Percentiles rank a stretch among this genome's conserved stretches.
Conservation (phyloP, 768 basidiomycete species). For the Pleurotus cornucopiae region DNA sequence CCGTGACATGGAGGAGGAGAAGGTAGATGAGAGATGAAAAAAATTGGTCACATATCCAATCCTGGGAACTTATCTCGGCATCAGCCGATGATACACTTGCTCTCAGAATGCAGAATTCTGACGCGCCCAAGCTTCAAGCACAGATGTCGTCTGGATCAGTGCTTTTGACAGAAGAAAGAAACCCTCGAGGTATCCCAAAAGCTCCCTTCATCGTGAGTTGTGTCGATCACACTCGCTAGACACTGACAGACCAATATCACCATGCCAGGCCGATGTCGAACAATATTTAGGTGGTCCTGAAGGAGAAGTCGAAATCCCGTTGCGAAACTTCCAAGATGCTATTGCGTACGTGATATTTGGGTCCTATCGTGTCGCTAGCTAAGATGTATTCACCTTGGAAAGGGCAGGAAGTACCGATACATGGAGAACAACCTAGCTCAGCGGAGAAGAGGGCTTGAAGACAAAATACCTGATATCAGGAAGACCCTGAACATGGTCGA, state of each 20-base stretch:
- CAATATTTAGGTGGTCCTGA: constrained; percentile 80
- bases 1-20: constrained; percentile 56
- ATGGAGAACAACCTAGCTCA: constrained; percentile 89
- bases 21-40: constrained; percentile 3
- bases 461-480: constrained; percentile 94
- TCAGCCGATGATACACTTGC: too few relatives aligned
- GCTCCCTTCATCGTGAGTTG: constrained; percentile 87
- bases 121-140: not conserved
- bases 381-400: constrained; percentile 25
- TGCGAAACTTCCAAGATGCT: constrained; percentile 86
- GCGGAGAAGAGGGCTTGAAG: constrained; percentile 73
- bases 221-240: not conserved
- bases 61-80: not conserved
- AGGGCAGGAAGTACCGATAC: constrained; percentile 92
- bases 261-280: constrained; percentile 73
- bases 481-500: constrained; percentile 91
- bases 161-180: constrained; percentile 49
- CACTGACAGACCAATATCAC: not conserved
- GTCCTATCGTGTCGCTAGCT: constrained; percentile 11
- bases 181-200: constrained; percentile 90
- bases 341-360: constrained; percentile 67
- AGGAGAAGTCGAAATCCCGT: constrained; percentile 69
- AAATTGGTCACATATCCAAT: not conserved
- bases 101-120: not conserved
- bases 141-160: constrained; percentile 9